Percentiles rank a stretch among this genome's conserved stretches.
Conservation (phyloP, 257 asterid species). For the Nicotiana attenuata region DNA sequence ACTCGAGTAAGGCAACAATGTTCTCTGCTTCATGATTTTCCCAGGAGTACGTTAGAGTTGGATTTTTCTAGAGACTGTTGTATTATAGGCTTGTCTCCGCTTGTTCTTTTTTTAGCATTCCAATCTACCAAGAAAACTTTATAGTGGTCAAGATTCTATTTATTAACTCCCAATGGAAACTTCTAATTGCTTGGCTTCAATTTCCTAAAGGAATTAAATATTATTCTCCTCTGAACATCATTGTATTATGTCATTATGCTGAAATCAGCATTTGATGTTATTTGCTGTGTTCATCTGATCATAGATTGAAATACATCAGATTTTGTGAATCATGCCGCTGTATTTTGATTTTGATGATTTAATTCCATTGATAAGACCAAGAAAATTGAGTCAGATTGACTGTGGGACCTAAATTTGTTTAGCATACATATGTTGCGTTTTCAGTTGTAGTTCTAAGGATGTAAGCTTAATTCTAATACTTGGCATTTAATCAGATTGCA, state of each 20-base stretch:
- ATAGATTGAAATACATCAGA: neutral
- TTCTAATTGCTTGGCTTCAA: neutral
- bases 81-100: neutral
- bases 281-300: neutral
- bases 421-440: neutral
- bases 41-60: neutral
- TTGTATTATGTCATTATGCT: neutral
- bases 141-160: neutral
- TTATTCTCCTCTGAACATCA: neutral
- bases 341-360: slow-evolving; percentile 6
- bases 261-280: neutral
- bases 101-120: neutral
- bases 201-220: neutral
- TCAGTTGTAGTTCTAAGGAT: slow-evolving; percentile 17
- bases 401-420: neutral
- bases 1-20: neutral
- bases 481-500: slow-evolving; percentile 64
- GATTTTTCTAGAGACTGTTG: neutral
- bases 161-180: neutral
- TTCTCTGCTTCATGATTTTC: neutral
- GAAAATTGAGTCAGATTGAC: neutral
- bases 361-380: slow-evolving; percentile 1
- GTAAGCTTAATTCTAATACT: slow-evolving; percentile 30
- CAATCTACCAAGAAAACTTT: neutral
- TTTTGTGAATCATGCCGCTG: slow-evolving; percentile 12